Evolutionary conservation across 352 stramenopile genomes (phyloP).

Genomic region (Pythium phragmiticola): DNA sequence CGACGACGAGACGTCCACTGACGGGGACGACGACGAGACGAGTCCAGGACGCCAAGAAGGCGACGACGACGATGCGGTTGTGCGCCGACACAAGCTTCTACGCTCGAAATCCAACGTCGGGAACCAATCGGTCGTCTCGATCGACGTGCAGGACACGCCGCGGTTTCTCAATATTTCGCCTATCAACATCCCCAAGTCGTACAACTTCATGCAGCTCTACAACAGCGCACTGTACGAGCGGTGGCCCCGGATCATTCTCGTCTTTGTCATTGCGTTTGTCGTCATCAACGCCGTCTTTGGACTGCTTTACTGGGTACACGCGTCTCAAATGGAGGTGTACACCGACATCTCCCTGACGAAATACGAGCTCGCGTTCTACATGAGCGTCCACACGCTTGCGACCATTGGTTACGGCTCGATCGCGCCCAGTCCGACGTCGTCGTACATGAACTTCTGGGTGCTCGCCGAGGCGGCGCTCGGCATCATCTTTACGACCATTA

Average conservation of each 20-base stretch:
- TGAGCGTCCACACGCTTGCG: conserved; percentile 81
- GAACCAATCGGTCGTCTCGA: conserved; percentile 48
- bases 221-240: conserved; percentile 69
- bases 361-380: conserved; percentile 75
- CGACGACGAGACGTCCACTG: background rate
- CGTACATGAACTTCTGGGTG: conserved; percentile 81
- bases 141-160: conserved; percentile 78
- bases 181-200: conserved; percentile 78
- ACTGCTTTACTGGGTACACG: conserved; percentile 58
- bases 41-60: background rate
- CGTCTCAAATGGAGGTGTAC: conserved; percentile 40
- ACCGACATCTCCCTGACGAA: conserved; percentile 42
- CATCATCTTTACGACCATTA: conserved; percentile 79
- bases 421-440: conserved; percentile 38
- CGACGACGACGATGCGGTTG: conserved; percentile 15
- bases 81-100: conserved; percentile 8
- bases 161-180: conserved; percentile 71
- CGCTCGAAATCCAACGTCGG: conserved; percentile 13
- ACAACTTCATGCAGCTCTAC: conserved; percentile 80
- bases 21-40: conserved; percentile 13
- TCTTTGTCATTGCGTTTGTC: conserved; percentile 73
- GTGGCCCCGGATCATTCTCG: conserved; percentile 68
- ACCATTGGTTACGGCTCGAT: conserved; percentile 84
- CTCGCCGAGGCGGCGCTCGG: conserved; percentile 73
- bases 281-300: conserved; percentile 64